A percentile compares a stretch with the other conserved stretches of the same genome.
These are phyloP conservation scores for Tulasnella sp. DNA, from an alignment of 768 basidiomycete species.

Conservation along the genomic window DNA sequence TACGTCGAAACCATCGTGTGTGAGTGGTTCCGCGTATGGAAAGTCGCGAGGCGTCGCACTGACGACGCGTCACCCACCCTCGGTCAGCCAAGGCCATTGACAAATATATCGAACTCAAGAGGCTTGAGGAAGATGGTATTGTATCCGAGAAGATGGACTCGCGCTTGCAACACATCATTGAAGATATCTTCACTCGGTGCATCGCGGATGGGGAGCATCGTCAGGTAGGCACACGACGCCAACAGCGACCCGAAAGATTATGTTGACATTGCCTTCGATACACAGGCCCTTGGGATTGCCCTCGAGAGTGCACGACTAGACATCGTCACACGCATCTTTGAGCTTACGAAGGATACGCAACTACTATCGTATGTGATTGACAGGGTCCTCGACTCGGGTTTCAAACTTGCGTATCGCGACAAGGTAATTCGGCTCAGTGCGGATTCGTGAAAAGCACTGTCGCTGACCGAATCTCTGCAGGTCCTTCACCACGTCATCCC, in stretches of 20 bases:
- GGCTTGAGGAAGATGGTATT: slow-evolving; percentile 38
- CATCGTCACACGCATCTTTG: slow-evolving; percentile 67
- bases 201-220: slow-evolving; percentile 83
- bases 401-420: slow-evolving; percentile 75
- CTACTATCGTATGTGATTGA: slow-evolving; percentile 88
- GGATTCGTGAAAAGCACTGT: background rate
- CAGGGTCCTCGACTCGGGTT: slow-evolving; percentile 79
- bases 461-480: slow-evolving; percentile 19
- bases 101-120: slow-evolving; percentile 67
- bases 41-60: background rate
- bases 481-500: slow-evolving; percentile 42
- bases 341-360: slow-evolving; percentile 58
- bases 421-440: slow-evolving; percentile 59
- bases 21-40: slow-evolving; percentile 35
- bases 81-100: slow-evolving; percentile 85
- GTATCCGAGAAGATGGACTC: slow-evolving; percentile 60
- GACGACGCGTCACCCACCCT: background rate
- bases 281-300: slow-evolving; percentile 86
- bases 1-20: slow-evolving; percentile 92
- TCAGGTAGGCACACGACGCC: slow-evolving; percentile 46
- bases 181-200: slow-evolving; percentile 77
- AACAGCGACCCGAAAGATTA: too few species aligned
- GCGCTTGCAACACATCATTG: slow-evolving; percentile 72
- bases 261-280: background rate
- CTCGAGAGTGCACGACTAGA: slow-evolving; percentile 85